phyloP scores from a whole-genome alignment of 768 basidiomycete genomes.

The Leccinum aurantiacum region DNA sequence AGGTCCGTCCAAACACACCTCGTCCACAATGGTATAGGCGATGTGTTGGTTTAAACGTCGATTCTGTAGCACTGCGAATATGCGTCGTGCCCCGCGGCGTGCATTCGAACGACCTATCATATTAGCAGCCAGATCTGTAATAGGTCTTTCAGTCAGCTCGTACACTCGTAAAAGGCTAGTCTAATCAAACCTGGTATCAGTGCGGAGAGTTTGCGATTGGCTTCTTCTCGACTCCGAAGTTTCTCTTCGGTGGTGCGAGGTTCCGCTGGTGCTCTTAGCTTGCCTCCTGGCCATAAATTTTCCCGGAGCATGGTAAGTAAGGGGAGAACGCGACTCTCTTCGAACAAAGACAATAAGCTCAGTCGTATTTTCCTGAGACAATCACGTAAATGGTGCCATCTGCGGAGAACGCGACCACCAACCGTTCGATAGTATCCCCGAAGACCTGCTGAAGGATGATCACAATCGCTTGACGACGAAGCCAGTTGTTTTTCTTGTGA shows the following conservation, averaged over 20 bases:
- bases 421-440: slow-evolving; percentile 96
- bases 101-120: slow-evolving; percentile 99
- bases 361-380: slow-evolving; percentile 81
- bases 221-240: slow-evolving; percentile 75
- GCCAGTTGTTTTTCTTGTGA: slow-evolving; percentile 95
- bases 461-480: slow-evolving; percentile 91
- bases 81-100: slow-evolving; percentile 84
- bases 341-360: slow-evolving; percentile 59
- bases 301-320: slow-evolving; percentile 69
- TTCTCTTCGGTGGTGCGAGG: slow-evolving; percentile 85
- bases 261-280: slow-evolving; percentile 53
- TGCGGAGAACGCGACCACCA: slow-evolving; percentile 21
- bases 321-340: slow-evolving; percentile 68
- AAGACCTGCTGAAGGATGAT: slow-evolving; percentile 95
- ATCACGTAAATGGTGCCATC: slow-evolving; percentile 1
- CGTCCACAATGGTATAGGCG: slow-evolving; percentile 83
- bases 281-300: slow-evolving; percentile 84
- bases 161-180: not conserved
- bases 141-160: slow-evolving; percentile 1
- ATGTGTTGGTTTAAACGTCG: slow-evolving; percentile 93
- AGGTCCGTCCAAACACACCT: slow-evolving; percentile 50
- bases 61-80: slow-evolving; percentile 94
- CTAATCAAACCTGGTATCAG: slow-evolving; percentile 76
- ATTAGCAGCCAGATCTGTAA: slow-evolving; percentile 86
- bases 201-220: slow-evolving; percentile 85